These are phyloP conservation scores for Exophiala mesophila DNA, from an alignment of 2,329 filamentous ascomycete genomes.

Conservation along the genomic window DNA sequence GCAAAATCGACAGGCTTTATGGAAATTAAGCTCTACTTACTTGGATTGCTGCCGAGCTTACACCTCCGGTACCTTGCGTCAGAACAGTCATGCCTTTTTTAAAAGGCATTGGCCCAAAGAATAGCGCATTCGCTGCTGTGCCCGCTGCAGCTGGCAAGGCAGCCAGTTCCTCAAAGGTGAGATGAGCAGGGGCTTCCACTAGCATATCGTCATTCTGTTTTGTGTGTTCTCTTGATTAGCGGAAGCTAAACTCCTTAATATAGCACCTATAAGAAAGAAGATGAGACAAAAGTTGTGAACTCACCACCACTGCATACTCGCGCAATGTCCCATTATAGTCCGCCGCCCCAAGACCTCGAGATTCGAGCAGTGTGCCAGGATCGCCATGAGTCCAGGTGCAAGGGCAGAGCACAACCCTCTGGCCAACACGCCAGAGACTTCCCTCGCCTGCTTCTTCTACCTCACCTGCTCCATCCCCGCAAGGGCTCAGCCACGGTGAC, in stretches of 20 bases:
- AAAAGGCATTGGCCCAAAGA: slow-evolving; percentile 40
- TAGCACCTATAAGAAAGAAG: too few relatives aligned
- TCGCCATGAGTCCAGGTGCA: slow-evolving; percentile 5
- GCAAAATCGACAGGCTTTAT: background rate
- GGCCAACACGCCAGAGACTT: slow-evolving; percentile 5
- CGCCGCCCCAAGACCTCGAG: slow-evolving; percentile 6
- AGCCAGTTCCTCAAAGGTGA: slow-evolving; percentile 36
- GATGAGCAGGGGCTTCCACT: slow-evolving; percentile 37
- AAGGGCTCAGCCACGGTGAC: slow-evolving; percentile 30
- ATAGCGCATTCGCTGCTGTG: slow-evolving; percentile 47
- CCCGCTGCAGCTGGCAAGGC: slow-evolving; percentile 44
- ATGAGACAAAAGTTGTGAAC: too few relatives aligned
- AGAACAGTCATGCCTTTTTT: slow-evolving; percentile 40
- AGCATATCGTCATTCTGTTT: slow-evolving; percentile 47
- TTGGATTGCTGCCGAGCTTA: slow-evolving; percentile 4
- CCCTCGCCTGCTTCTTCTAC: slow-evolving; percentile 30
- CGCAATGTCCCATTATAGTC: slow-evolving; percentile 6
- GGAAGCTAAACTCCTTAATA: too few relatives aligned
- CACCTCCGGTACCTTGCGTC: slow-evolving; percentile 26
- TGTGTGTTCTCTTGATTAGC: slow-evolving; percentile 35
- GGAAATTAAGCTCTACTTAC: background rate
- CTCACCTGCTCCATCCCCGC: slow-evolving; percentile 36
- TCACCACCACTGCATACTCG: slow-evolving; percentile 10
- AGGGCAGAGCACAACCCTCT: slow-evolving; percentile 5
- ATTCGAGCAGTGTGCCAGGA: slow-evolving; percentile 4